Conservation (phyloP, 2,329 filamentous ascomycete species). For the Paracoccidioides lutzii region DNA sequence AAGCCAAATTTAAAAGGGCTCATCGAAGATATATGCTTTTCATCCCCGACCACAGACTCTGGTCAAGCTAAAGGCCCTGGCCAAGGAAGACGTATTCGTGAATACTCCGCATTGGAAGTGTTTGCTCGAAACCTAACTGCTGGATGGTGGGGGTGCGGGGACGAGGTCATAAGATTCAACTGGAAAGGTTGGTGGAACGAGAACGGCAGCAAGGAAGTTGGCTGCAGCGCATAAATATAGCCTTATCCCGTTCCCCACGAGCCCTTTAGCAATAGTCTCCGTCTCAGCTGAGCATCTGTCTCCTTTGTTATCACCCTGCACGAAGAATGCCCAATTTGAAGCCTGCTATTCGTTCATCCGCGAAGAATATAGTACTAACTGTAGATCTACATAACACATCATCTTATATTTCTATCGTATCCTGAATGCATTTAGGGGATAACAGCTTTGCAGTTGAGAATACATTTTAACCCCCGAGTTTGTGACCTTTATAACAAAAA, state of each 20-base stretch:
- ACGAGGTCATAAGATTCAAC: conserved; percentile 51
- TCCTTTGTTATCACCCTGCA: no score
- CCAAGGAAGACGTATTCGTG: conserved; percentile 4
- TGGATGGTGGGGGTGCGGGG: conserved; percentile 50
- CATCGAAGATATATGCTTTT: conserved; percentile 37
- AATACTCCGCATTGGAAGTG: conserved; percentile 44
- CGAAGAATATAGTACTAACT: no score
- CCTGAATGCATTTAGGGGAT: no score
- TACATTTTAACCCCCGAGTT: no score
- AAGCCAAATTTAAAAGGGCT: conserved; percentile 49
- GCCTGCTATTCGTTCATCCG: no score
- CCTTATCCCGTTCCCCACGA: not conserved
- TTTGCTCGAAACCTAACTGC: conserved; percentile 48
- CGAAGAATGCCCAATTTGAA: no score
- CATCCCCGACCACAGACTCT: not conserved
- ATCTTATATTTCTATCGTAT: no score
- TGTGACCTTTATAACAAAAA: no score
- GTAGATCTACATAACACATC: no score
- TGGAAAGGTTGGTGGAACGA: conserved; percentile 39
- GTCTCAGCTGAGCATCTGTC: not conserved
- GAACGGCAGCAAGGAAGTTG: not conserved
- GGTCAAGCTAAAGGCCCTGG: not conserved
- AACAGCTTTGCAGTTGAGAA: no score
- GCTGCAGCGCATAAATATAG: not conserved
- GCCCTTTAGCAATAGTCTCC: not conserved